Evolutionary conservation across 495 filamentous ascomycete genomes (phyloP).

Genomic region (Paragyromitra xinjiangensis): DNA sequence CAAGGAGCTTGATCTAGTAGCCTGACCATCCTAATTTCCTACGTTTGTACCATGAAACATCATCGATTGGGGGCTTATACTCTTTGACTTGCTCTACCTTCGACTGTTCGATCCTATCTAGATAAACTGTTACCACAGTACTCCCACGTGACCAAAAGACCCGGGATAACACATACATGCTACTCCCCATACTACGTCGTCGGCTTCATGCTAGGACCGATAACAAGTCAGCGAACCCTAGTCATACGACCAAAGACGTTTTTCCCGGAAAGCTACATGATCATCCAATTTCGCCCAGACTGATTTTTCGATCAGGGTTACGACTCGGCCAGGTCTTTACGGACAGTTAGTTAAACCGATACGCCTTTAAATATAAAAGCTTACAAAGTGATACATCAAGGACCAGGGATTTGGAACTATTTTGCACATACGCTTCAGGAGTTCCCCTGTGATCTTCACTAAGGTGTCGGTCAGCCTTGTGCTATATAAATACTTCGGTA

Average conservation of each 20-base stretch:
- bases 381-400: not conserved
- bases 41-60: no score
- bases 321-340: conserved; percentile 79
- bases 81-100: conserved; percentile 82
- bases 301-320: conserved; percentile 83
- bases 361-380: not conserved
- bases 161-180: conserved; percentile 67
- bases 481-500: conserved; percentile 27
- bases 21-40: not conserved
- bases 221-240: conserved; percentile 25
- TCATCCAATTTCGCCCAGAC: conserved; percentile 85
- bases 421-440: conserved; percentile 65
- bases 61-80: conserved; percentile 28
- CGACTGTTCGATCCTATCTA: conserved; percentile 72
- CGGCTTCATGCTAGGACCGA: conserved; percentile 62
- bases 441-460: conserved; percentile 97
- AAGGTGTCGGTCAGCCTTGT: conserved; percentile 40
- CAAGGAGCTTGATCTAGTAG: not conserved
- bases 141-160: conserved; percentile 11
- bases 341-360: conserved; percentile 21
- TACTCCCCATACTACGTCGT: conserved; percentile 83
- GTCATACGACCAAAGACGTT: conserved; percentile 18
- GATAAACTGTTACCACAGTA: conserved; percentile 2
- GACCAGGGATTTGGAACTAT: not conserved
- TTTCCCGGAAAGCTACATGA: conserved; percentile 58